These are phyloP conservation scores for Colletotrichum sojae DNA, from an alignment of 2,329 filamentous ascomycete species.

Conservation along the genomic window DNA sequence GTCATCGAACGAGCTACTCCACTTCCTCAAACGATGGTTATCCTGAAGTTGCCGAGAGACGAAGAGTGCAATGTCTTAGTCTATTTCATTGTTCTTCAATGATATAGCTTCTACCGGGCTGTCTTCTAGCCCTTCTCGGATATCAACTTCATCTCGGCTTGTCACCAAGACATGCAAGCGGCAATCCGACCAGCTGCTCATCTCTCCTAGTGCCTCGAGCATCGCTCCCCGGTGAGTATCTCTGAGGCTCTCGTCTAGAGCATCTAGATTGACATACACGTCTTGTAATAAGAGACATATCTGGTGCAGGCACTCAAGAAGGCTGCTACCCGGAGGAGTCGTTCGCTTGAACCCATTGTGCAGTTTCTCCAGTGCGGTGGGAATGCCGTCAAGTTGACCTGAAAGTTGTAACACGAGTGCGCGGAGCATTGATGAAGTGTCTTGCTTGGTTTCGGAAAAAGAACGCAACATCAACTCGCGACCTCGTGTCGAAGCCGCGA, in stretches of 20 bases:
- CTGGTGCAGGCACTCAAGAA: neutral
- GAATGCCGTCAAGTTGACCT: slow-evolving; percentile 24
- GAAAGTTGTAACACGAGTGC: slow-evolving; percentile 53
- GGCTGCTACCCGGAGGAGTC: neutral
- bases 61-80: neutral
- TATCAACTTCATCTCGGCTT: slow-evolving; percentile 52
- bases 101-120: slow-evolving; percentile 17
- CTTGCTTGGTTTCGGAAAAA: slow-evolving; percentile 54
- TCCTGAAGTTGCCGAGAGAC: neutral
- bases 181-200: rapidly evolving
- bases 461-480: slow-evolving; percentile 48
- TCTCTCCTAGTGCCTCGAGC: rapidly evolving
- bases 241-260: neutral
- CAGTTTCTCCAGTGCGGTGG: neutral
- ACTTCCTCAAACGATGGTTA: neutral
- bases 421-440: slow-evolving; percentile 49
- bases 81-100: neutral
- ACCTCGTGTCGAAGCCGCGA: slow-evolving; percentile 34
- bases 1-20: neutral
- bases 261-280: neutral
- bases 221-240: neutral
- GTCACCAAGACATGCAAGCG: slow-evolving; percentile 49
- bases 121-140: slow-evolving; percentile 42
- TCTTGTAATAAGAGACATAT: neutral
- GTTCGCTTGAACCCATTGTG: neutral